Evolutionary conservation across 225 moss, liverwort and hornwort genomes (phyloP).

Genomic region (Straminergon stramineum): DNA sequence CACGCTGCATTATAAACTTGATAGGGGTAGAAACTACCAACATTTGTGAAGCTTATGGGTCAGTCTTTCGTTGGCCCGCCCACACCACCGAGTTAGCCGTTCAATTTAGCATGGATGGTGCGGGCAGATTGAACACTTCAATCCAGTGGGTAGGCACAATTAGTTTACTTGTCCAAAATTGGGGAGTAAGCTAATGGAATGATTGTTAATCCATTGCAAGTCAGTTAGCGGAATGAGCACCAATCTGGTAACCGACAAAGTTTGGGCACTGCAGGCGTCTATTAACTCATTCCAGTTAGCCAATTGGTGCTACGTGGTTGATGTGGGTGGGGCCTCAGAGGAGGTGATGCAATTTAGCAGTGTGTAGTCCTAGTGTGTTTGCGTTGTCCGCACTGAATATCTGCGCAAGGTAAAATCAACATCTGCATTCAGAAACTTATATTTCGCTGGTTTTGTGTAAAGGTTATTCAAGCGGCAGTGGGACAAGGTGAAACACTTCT

Average conservation of each 20-base stretch:
- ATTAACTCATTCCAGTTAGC: background rate
- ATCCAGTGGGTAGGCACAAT: background rate
- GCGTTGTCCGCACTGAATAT: background rate
- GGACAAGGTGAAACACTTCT: constrained; percentile 24
- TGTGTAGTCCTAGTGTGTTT: background rate
- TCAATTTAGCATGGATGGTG: background rate
- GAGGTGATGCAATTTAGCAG: background rate
- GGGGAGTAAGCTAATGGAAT: background rate
- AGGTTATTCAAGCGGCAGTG: constrained; percentile 45
- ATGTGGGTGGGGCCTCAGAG: background rate
- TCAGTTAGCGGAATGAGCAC: background rate
- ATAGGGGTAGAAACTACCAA: background rate
- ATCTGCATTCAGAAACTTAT: background rate
- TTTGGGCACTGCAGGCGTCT: background rate
- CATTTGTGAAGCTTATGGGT: background rate
- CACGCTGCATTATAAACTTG: background rate
- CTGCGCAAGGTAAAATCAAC: background rate
- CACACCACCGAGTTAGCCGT: background rate
- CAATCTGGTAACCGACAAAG: background rate
- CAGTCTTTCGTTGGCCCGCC: background rate
- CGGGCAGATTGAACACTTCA: background rate
- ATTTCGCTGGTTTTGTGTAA: background rate
- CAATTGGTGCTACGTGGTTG: background rate
- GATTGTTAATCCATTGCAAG: background rate
- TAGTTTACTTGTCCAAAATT: background rate